Conservation (phyloP, 106 monocot genomes). For the Platanthera guangdongensis region DNA sequence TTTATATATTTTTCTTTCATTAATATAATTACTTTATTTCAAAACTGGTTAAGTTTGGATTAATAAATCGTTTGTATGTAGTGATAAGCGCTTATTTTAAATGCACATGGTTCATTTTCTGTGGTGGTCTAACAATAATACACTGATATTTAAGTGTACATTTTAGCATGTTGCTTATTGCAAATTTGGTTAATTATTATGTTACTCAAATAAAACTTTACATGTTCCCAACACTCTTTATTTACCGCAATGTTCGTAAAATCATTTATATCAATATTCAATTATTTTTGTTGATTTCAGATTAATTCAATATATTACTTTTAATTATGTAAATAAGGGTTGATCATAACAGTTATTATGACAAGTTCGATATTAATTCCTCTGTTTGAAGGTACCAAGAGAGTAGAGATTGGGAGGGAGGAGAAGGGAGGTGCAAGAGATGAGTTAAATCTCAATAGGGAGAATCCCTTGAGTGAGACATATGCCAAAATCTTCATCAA, state of each 20-base stretch:
- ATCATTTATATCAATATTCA: not conserved
- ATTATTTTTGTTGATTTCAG: not conserved
- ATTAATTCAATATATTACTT: not conserved
- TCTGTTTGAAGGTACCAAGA: no score
- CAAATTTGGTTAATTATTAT: not conserved
- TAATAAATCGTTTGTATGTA: not conserved
- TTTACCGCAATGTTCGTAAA: not conserved
- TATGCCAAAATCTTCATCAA: no score
- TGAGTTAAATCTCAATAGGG: no score
- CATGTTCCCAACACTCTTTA: not conserved
- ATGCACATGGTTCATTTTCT: not conserved
- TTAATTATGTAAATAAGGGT: not conserved
- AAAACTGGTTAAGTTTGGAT: not conserved
- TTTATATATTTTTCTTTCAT: not conserved
- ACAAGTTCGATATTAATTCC: not conserved
- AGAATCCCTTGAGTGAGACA: no score
- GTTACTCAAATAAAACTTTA: not conserved
- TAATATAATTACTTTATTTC: not conserved
- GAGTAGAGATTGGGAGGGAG: no score
- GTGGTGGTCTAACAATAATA: not conserved
- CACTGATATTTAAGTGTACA: not conserved
- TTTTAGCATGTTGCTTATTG: not conserved
- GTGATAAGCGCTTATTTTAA: not conserved
- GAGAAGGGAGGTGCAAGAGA: no score
- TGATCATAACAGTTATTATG: not conserved